Percentiles rank a stretch among this genome's conserved stretches.
phyloP scores from a whole-genome alignment of 2,329 filamentous ascomycete genomes.

The Beauveria australis region DNA sequence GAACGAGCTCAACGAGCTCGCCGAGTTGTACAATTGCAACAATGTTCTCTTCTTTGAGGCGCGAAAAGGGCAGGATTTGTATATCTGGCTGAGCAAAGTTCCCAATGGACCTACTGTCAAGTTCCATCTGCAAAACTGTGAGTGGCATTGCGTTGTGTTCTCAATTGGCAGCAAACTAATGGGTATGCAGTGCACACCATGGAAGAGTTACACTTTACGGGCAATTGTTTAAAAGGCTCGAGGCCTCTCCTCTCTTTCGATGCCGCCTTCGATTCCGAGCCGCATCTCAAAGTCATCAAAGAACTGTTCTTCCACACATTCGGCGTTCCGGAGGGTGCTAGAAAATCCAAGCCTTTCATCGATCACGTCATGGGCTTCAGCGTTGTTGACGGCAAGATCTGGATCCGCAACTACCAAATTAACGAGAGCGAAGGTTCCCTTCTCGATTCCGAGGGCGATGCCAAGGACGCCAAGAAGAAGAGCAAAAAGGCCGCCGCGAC shows the following conservation, averaged over 20 bases:
- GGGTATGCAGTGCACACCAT: constrained; percentile 71
- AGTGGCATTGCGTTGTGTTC: constrained; percentile 17
- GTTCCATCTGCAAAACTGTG: constrained; percentile 71
- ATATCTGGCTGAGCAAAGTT: constrained; percentile 86
- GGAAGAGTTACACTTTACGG: constrained; percentile 93
- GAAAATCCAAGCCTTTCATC: constrained; percentile 90
- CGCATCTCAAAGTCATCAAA: constrained; percentile 75
- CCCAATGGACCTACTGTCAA: constrained; percentile 59
- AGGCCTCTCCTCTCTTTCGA: constrained; percentile 90
- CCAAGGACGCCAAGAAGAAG: constrained; percentile 34
- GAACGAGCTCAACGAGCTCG: constrained; percentile 68
- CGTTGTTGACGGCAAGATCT: constrained; percentile 86
- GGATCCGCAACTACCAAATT: constrained; percentile 93
- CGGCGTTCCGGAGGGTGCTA: constrained; percentile 78
- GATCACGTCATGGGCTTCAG: constrained; percentile 94
- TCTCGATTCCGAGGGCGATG: constrained; percentile 30
- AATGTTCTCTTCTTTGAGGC: constrained; percentile 94
- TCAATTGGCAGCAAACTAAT: constrained; percentile 16
- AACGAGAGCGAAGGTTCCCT: constrained; percentile 66
- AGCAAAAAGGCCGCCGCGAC: constrained; percentile 39
- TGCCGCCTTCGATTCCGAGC: constrained; percentile 70
- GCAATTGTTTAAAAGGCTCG: constrained; percentile 92
- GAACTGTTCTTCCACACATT: constrained; percentile 87
- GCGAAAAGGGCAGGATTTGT: constrained; percentile 87
- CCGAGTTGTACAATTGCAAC: constrained; percentile 82